A percentile compares a stretch with the other conserved stretches of the same genome.
Evolutionary conservation across 1,284 basidiomycete species (phyloP).

Genomic region (Amylostereum chailletii): DNA sequence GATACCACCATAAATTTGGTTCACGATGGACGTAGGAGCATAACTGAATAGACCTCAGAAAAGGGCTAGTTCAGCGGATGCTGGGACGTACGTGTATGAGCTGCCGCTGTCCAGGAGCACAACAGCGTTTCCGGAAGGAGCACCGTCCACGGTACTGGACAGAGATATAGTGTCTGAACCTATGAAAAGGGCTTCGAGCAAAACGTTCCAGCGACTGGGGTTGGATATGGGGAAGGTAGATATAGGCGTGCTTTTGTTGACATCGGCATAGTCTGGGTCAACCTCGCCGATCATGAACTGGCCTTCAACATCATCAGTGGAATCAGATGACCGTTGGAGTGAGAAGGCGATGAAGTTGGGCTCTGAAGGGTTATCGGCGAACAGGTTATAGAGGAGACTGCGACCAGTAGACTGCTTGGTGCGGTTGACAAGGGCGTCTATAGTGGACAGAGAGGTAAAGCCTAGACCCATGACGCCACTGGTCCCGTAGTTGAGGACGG

Average conservation of each 20-base stretch:
- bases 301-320: slow-evolving; percentile 46
- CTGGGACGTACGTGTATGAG: slow-evolving; percentile 56
- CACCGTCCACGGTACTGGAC: slow-evolving; percentile 43
- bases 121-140: slow-evolving; percentile 60
- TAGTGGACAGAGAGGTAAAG: slow-evolving; percentile 63
- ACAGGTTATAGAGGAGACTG: slow-evolving; percentile 66
- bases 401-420: slow-evolving; percentile 52
- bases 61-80: slow-evolving; percentile 1
- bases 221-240: slow-evolving; percentile 58
- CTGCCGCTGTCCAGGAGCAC: slow-evolving; percentile 70
- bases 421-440: slow-evolving; percentile 51
- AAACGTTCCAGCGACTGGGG: slow-evolving; percentile 65
- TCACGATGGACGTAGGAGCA: slow-evolving; percentile 48
- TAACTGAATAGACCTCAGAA: slow-evolving; percentile 34
- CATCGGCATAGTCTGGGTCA: slow-evolving; percentile 48
- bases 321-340: slow-evolving; percentile 48
- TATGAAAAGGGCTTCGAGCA: slow-evolving; percentile 61
- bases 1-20: slow-evolving; percentile 58
- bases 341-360: slow-evolving; percentile 75
- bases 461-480: slow-evolving; percentile 72
- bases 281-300: slow-evolving; percentile 66
- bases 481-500: slow-evolving; percentile 63
- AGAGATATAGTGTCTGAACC: slow-evolving; percentile 41
- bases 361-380: slow-evolving; percentile 53
- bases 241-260: slow-evolving; percentile 46